Conservation (phyloP, 345 rosid genomes). For the Durio zibethinus region DNA sequence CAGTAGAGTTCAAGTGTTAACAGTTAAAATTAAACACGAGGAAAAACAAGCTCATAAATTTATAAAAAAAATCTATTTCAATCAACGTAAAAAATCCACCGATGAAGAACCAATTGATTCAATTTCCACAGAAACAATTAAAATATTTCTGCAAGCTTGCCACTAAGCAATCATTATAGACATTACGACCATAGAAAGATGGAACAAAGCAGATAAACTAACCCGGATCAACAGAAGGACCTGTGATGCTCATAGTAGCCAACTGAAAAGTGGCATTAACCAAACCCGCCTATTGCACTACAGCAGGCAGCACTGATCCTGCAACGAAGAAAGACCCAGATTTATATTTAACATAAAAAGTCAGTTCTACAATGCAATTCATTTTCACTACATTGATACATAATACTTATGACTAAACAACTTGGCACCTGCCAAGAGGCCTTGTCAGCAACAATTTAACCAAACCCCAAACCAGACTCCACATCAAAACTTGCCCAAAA, state of each 20-base stretch:
- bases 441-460: background rate
- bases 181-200: background rate
- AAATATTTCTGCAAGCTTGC: background rate
- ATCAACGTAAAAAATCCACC: background rate
- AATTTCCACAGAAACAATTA: background rate
- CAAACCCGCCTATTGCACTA: constrained; percentile 6
- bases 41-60: background rate
- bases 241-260: constrained; percentile 68
- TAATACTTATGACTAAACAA: background rate
- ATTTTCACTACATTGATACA: background rate
- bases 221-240: constrained; percentile 69
- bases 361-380: background rate
- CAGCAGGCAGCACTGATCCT: constrained; percentile 20
- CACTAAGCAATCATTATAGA: background rate
- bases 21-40: background rate
- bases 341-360: background rate
- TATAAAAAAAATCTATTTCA: background rate
- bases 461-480: background rate
- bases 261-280: constrained; percentile 14
- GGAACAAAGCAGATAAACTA: constrained; percentile 26
- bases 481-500: background rate
- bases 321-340: constrained; percentile 20
- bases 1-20: background rate
- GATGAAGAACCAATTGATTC: background rate
- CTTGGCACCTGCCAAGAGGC: background rate